Conservation (phyloP, 352 stramenopile genomes). For the Globisporangium lucens region DNA sequence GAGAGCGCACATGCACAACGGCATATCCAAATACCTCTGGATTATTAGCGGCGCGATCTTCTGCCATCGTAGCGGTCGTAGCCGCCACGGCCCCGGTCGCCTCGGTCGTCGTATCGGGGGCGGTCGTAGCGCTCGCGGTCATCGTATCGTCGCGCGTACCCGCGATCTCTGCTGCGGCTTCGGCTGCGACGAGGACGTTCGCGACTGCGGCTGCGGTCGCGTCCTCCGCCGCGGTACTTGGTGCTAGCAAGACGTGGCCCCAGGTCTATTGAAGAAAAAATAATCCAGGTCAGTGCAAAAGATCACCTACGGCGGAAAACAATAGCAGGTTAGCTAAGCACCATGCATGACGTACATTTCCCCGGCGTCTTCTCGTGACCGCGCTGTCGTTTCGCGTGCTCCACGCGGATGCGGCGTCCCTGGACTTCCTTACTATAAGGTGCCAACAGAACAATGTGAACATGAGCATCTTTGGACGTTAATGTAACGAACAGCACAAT, state of each 20-base stretch:
- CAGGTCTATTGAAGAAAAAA: slow-evolving; percentile 38
- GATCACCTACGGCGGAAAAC: not conserved
- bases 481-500: not conserved
- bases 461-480: not conserved
- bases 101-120: slow-evolving; percentile 36
- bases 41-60: slow-evolving; percentile 37
- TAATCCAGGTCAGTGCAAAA: not conserved
- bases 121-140: slow-evolving; percentile 41
- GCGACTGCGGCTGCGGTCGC: slow-evolving; percentile 31
- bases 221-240: slow-evolving; percentile 45
- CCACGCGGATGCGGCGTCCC: slow-evolving; percentile 67
- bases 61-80: slow-evolving; percentile 51
- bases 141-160: slow-evolving; percentile 39
- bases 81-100: slow-evolving; percentile 39
- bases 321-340: not conserved
- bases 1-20: not conserved
- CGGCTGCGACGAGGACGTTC: slow-evolving; percentile 37
- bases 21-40: not conserved
- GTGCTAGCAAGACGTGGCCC: slow-evolving; percentile 66
- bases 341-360: slow-evolving; percentile 52
- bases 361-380: slow-evolving; percentile 83
- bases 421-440: slow-evolving; percentile 65
- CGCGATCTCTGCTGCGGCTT: slow-evolving; percentile 45
- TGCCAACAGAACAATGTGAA: slow-evolving; percentile 7
- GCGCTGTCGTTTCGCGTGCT: slow-evolving; percentile 78